A percentile compares a stretch with the other conserved stretches of the same genome.
phyloP scores from a whole-genome alignment of 2,329 filamentous ascomycete species.

The Calonectria ilicicola region DNA sequence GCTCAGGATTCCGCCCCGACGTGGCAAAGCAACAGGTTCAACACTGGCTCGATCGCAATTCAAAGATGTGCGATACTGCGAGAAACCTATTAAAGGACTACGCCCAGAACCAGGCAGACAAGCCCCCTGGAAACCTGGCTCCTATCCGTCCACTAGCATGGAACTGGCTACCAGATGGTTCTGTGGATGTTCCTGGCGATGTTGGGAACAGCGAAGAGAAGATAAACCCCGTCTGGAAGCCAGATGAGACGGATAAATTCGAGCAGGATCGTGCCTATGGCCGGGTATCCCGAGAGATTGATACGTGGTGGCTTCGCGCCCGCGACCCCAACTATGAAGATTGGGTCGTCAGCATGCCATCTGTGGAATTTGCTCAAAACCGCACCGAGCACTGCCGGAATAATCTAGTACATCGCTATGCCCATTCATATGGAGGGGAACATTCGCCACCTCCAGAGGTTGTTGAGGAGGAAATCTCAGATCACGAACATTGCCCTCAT shows the following conservation, averaged over 20 bases:
- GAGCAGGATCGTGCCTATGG: conserved; percentile 70
- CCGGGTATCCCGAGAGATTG: conserved; percentile 73
- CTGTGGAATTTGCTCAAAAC: conserved; percentile 69
- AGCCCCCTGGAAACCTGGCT: conserved; percentile 62
- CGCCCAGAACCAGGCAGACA: conserved; percentile 60
- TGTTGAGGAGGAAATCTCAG: conserved; percentile 54
- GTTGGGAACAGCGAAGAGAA: conserved; percentile 55
- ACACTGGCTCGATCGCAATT: conserved; percentile 73
- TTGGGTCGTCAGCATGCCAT: conserved; percentile 70
- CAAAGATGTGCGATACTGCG: conserved; percentile 68
- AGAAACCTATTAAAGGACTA: conserved; percentile 67
- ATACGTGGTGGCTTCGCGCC: conserved; percentile 73
- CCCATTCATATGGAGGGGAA: conserved; percentile 57
- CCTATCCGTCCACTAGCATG: conserved; percentile 65
- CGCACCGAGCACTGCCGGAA: conserved; percentile 70
- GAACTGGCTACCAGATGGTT: conserved; percentile 64
- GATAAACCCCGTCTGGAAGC: conserved; percentile 62
- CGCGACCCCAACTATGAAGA: conserved; percentile 71
- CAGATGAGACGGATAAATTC: conserved; percentile 66
- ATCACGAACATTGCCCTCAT: conserved; percentile 52
- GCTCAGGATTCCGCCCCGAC: conserved; percentile 65
- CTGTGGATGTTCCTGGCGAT: conserved; percentile 45
- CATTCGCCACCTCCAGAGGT: conserved; percentile 51
- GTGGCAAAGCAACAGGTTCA: conserved; percentile 70
- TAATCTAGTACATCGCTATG: conserved; percentile 69